phyloP scores from a whole-genome alignment of 345 rosid genomes.

The Populus tremula region DNA sequence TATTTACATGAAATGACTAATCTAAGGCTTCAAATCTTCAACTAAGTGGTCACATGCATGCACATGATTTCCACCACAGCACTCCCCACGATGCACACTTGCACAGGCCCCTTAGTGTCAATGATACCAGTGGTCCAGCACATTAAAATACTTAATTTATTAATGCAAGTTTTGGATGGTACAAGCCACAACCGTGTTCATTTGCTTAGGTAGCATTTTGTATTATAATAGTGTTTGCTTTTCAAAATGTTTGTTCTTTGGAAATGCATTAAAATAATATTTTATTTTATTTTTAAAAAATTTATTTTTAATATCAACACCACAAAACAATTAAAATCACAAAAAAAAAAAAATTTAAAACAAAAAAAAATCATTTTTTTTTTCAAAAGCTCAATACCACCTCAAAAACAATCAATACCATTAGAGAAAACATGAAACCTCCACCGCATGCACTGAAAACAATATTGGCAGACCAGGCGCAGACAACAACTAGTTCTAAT shows the following conservation, averaged over 20 bases:
- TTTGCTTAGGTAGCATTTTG: background rate
- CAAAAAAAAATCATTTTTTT: no score
- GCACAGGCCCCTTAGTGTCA: background rate
- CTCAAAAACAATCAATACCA: no score
- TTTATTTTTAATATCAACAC: no score
- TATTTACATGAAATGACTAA: background rate
- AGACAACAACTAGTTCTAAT: background rate
- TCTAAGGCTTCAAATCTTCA: background rate
- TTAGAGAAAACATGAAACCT: background rate
- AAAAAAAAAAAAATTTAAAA: no score
- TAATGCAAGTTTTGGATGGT: background rate
- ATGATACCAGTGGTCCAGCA: background rate
- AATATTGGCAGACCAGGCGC: background rate
- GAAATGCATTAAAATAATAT: no score
- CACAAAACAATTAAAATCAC: no score
- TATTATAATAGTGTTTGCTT: no score
- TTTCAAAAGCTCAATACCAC: no score
- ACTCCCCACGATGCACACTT: background rate
- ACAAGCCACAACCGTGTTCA: background rate
- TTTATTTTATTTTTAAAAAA: no score
- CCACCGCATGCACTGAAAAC: background rate
- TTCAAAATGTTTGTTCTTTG: rapidly evolving
- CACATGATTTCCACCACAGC: background rate
- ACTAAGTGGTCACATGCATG: background rate
- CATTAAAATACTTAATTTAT: background rate